Percentiles rank a stretch among this genome's conserved stretches.
Evolutionary conservation across 192 early-diverging fungal species (phyloP).

Genomic region (Dissophora ornata): DNA sequence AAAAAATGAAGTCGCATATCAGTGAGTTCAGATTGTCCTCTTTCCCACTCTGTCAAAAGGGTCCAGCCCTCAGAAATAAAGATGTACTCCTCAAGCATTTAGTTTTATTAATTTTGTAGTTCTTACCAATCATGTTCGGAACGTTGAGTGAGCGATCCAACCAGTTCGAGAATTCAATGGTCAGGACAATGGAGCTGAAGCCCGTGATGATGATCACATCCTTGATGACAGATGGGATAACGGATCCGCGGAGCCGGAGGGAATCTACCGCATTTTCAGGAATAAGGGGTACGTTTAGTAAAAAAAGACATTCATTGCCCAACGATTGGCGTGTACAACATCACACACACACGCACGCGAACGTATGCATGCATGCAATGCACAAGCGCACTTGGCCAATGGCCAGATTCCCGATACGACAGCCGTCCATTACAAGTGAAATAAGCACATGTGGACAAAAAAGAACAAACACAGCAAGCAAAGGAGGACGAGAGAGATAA

Average conservation of each 20-base stretch:
- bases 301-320: too few relatives aligned
- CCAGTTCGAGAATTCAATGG: constrained; percentile 10
- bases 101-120: not conserved
- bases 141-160: constrained; percentile 20
- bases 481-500: too few relatives aligned
- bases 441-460: not conserved
- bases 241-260: constrained; percentile 48
- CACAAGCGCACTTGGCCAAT: too few relatives aligned
- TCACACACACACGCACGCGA: not conserved
- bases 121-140: constrained; percentile 39
- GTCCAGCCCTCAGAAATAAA: too few relatives aligned
- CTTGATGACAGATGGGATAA: constrained; percentile 33
- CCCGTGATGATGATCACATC: constrained; percentile 38
- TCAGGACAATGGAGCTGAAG: constrained; percentile 10
- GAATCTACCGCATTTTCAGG: constrained; percentile 26
- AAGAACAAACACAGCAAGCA: not conserved
- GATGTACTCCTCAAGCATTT: too few relatives aligned
- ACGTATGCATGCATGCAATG: not conserved
- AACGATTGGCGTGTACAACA: not conserved
- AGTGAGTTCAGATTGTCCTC: not conserved
- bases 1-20: not conserved
- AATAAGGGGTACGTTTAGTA: too few relatives aligned
- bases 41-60: too few relatives aligned
- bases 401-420: too few relatives aligned
- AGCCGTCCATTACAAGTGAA: too few relatives aligned